Conservation (phyloP, 1,284 basidiomycete genomes). For the Fistulina hepatica region DNA sequence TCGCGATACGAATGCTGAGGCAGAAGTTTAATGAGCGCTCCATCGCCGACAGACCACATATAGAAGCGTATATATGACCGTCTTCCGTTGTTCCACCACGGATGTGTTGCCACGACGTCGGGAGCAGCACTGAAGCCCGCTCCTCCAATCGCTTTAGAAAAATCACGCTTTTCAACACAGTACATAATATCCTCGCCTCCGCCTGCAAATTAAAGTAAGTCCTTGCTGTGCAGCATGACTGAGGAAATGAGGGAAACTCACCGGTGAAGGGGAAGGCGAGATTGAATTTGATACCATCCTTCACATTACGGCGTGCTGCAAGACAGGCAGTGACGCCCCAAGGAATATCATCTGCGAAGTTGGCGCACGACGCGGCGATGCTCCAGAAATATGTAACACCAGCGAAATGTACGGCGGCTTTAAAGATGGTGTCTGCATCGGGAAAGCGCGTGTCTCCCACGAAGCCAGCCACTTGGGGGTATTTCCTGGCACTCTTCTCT, state of each 20-base stretch:
- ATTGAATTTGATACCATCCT: slow-evolving; percentile 36
- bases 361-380: slow-evolving; percentile 37
- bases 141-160: slow-evolving; percentile 24
- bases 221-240: neutral
- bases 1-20: slow-evolving; percentile 37
- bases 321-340: slow-evolving; percentile 58
- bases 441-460: slow-evolving; percentile 43
- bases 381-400: slow-evolving; percentile 54
- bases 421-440: slow-evolving; percentile 36
- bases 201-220: slow-evolving; percentile 18
- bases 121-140: slow-evolving; percentile 40
- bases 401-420: slow-evolving; percentile 41
- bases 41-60: slow-evolving; percentile 50
- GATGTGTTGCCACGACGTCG: slow-evolving; percentile 37
- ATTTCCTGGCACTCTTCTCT: slow-evolving; percentile 35
- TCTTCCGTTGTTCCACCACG: slow-evolving; percentile 43
- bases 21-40: slow-evolving; percentile 36
- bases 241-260: neutral
- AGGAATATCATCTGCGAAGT: slow-evolving; percentile 36
- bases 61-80: slow-evolving; percentile 45
- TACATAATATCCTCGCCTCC: slow-evolving; percentile 57
- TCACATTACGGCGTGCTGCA: slow-evolving; percentile 34
- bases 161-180: slow-evolving; percentile 37
- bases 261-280: slow-evolving; percentile 42
- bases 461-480: slow-evolving; percentile 42